A percentile compares a stretch with the other conserved stretches of the same genome.
Conservation (phyloP, 495 filamentous ascomycete species). For the Cercophora newfieldiana region DNA sequence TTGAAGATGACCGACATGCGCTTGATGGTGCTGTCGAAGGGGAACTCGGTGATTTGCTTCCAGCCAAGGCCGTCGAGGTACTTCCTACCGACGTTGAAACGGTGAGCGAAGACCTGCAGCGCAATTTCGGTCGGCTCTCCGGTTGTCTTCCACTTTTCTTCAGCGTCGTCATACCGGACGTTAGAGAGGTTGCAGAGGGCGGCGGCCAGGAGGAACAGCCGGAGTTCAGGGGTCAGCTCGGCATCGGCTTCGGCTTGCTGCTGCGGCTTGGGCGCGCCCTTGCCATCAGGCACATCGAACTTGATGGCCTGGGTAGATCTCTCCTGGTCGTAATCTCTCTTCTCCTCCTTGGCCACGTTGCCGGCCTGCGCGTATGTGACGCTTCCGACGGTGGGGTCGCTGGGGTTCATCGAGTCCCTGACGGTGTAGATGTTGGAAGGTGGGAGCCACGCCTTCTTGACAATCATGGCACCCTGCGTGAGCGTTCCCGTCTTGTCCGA, state of each 20-base stretch:
- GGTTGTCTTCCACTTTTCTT: conserved; percentile 66
- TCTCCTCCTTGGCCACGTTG: conserved; percentile 32
- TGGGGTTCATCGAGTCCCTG: conserved; percentile 57
- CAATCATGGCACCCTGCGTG: conserved; percentile 76
- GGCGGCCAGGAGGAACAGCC: conserved; percentile 66
- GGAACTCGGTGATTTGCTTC: conserved; percentile 70
- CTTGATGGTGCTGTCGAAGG: conserved; percentile 81
- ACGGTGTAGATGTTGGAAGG: conserved; percentile 57
- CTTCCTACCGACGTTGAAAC: conserved; percentile 64
- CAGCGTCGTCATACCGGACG: conserved; percentile 57
- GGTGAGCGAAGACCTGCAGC: conserved; percentile 73
- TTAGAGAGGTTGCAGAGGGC: conserved; percentile 77
- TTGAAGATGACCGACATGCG: conserved; percentile 79
- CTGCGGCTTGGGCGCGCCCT: conserved; percentile 29
- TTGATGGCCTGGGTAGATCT: conserved; percentile 54
- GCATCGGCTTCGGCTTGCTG: conserved; percentile 28
- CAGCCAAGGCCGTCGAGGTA: conserved; percentile 55
- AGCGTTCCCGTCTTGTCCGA: conserved; percentile 87
- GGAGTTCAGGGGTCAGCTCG: conserved; percentile 50
- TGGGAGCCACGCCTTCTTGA: conserved; percentile 79
- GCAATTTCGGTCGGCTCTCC: conserved; percentile 86
- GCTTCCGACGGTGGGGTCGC: conserved; percentile 57
- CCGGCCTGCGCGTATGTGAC: conserved; percentile 27
- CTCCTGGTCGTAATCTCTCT: conserved; percentile 52
- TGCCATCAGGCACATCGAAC: conserved; percentile 53